phyloP scores from a whole-genome alignment of 2,329 filamentous ascomycete species.

The Pseudopyricularia cyperi region DNA sequence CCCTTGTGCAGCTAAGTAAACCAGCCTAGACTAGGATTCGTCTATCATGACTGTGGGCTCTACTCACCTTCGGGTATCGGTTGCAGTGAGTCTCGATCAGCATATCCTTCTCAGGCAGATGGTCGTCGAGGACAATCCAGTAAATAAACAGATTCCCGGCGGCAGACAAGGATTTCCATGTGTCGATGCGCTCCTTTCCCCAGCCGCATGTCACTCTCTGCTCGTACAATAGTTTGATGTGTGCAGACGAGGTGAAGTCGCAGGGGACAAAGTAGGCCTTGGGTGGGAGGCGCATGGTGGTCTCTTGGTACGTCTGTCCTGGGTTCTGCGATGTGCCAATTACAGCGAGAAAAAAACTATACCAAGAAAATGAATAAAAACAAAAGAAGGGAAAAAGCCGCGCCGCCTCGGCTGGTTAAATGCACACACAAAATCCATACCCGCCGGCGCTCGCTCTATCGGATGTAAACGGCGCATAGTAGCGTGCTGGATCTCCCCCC shows the following conservation, averaged over 20 bases:
- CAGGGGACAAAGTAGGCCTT: constrained; percentile 1
- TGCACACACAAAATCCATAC: too few species aligned
- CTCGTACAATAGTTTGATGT: not conserved
- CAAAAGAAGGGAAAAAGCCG: too few species aligned
- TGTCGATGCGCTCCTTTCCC: not conserved
- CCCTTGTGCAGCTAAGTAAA: not conserved
- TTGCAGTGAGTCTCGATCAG: constrained; percentile 16
- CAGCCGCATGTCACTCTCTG: constrained; percentile 4
- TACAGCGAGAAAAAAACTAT: too few species aligned
- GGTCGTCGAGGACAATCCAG: constrained; percentile 13
- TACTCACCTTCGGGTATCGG: constrained; percentile 2
- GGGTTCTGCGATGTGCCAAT: not conserved
- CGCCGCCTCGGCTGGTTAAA: too few species aligned
- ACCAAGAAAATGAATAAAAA: too few species aligned
- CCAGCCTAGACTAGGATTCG: constrained; percentile 10
- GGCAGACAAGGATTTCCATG: not conserved
- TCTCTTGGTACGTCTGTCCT: not conserved
- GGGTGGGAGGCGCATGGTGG: not conserved
- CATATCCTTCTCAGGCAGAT: constrained; percentile 13
- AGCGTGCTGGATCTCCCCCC: too few species aligned
- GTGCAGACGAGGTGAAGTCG: constrained; percentile 2
- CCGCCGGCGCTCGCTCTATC: too few species aligned
- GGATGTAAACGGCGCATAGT: too few species aligned
- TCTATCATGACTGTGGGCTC: not conserved
- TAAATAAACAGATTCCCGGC: not conserved